A percentile compares a stretch with the other conserved stretches of the same genome.
Evolutionary conservation across 2,329 filamentous ascomycete species (phyloP).

Genomic region (Ophiostoma ips): DNA sequence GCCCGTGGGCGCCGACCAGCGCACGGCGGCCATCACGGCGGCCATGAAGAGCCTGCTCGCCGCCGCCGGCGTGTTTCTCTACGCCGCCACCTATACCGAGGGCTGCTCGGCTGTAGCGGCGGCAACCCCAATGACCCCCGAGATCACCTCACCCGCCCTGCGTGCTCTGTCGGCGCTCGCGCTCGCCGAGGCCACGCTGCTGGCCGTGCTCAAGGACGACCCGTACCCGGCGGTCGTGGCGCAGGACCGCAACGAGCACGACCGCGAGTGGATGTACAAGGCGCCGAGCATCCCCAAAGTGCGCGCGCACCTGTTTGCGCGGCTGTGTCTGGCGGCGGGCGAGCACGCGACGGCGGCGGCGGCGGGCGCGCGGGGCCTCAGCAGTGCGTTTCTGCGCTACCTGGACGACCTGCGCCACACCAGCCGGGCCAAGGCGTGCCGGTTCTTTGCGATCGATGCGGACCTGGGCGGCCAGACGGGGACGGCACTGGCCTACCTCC

Average conservation of each 20-base stretch:
- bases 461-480: constrained; percentile 72
- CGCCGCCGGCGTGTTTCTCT: constrained; percentile 64
- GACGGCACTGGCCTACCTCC: constrained; percentile 74
- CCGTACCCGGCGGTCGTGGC: constrained; percentile 75
- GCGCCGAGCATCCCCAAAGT: constrained; percentile 79
- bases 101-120: not conserved
- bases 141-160: constrained; percentile 38
- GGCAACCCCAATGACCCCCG: constrained; percentile 27
- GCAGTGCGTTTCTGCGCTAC: constrained; percentile 56
- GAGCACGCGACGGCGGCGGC: constrained; percentile 67
- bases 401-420: constrained; percentile 60
- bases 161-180: constrained; percentile 51
- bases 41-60: constrained; percentile 68
- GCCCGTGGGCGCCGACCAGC: constrained; percentile 48
- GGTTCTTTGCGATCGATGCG: constrained; percentile 82
- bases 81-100: constrained; percentile 40
- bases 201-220: constrained; percentile 87
- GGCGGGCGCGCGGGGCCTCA: constrained; percentile 31
- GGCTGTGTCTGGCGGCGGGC: constrained; percentile 73
- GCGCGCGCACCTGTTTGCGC: constrained; percentile 72
- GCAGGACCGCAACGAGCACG: constrained; percentile 66
- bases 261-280: constrained; percentile 95
- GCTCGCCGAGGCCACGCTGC: constrained; percentile 75
- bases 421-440: constrained; percentile 69
- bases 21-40: constrained; percentile 53